Base-by-base conservation (phyloP, 2,329 filamentous ascomycete species). In the Pseudogymnoascus pannorum region DNA sequence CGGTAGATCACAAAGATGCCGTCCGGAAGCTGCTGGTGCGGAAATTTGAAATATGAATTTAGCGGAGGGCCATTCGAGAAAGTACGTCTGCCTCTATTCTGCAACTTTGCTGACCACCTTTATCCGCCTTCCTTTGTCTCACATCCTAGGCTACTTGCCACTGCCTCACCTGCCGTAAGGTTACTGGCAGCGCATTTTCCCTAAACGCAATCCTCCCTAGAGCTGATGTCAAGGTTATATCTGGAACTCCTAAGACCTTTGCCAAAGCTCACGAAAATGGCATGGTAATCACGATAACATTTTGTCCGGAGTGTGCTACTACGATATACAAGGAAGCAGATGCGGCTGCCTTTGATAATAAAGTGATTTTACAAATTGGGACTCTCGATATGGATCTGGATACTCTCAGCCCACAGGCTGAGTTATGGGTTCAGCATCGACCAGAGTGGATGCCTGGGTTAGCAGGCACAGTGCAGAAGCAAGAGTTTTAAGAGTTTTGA, bases 81-180 rank as follows among this genome's bases (percentile, higher is more conserved):
- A 44, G 63, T 63, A 60, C 11, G 31, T n/a, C 22, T 31, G 24
- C 59, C 26, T n/a, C 16, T 38, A 38, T 16, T 16, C 35, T 7
- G n/a, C 35, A 38, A 38, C 35, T 38, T 16, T 2, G 8, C 9
- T 18, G 7, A 40, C 36, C 5, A 18, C 12, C 16, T 18, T 11
- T 18, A 16, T 12, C 29, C 20, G n/a, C 40, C 29, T 48, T 38
- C 11, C n/a, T 8, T 16, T 26, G 7, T 16, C 20, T 42, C 33
- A 3, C 35, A 20, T 36, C 16, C 26, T 20, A 65, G 61, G 62
- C 60, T 20, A 33, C 63, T 48, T 65, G 64, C 51, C 62, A 65
- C 51, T 65, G 64, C 35, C 36, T 61, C 12, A 58, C 62, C 18
- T 65, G 64, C 51, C 64, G 60, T 36, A 65, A 64, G 54, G 24